Base-by-base conservation (phyloP, 2,329 filamentous ascomycete species). In the Ophiostoma pallidulum region DNA sequence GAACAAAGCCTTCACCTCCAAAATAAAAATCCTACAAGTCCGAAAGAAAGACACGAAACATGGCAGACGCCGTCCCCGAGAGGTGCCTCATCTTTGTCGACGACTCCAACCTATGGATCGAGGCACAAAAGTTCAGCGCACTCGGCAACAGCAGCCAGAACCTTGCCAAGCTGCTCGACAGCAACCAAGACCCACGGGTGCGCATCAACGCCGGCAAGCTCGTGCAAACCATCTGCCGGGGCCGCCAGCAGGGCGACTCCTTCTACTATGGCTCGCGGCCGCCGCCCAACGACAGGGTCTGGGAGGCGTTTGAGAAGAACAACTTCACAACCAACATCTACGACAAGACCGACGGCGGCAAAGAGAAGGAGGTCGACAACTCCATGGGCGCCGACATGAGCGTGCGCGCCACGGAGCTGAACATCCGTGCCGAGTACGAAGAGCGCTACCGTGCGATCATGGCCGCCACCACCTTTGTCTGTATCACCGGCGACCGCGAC, bases 361-460 rank as follows among this genome's bases (percentile, higher is more conserved):
- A 56, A 28, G 58, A 60, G 41, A 60, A 60, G 43, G 48, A 60
- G 39, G 58, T 60, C 8, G 57, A 60, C 36, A 58, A 41, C 31
- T 53, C 53, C 38, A 58, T 60, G 58, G 50, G 48, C 8, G 39
- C 51, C 2, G 56, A 58, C 29, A 40, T 60, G 19, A 44, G 35
- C 35, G 13, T 6, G 4, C 3, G 51, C 4, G 56, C 58, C 18
- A 45, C 53, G 26, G 29, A 53, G 16, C 51, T 58, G 24, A 7
- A 19, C 3, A 22, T 48, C 16, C 8, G 19, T 14, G 51, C 52
- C 19, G 14, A 45, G n/a, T 45, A 29, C 22, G 32, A 50, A 18
- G 14, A 31, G 2, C 22, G 44, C 22, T 6, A 16, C 41, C 13
- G 49, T 32, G 6, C 45, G 14, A 45, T 18, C 14, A 45, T 31